These are phyloP conservation scores for Roridomyces roridus DNA, from an alignment of 768 basidiomycete species.

Conservation along the genomic window DNA sequence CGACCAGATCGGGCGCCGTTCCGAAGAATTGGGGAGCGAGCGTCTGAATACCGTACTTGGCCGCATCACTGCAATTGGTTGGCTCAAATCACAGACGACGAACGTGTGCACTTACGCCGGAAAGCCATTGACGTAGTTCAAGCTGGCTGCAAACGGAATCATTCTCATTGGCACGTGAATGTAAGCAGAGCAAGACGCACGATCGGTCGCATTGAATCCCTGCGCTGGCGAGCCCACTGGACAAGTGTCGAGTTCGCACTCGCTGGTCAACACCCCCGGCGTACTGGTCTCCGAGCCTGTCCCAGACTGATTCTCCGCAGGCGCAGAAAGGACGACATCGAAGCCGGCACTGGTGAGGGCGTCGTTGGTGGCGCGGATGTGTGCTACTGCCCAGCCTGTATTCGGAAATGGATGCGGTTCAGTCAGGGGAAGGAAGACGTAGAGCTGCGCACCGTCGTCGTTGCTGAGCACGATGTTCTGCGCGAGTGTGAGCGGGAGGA, in stretches of 20 bases:
- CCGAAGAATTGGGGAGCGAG: slow-evolving; percentile 41
- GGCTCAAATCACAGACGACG: background rate
- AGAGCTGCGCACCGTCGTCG: slow-evolving; percentile 32
- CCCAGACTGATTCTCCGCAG: slow-evolving; percentile 49
- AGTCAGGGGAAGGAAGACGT: background rate
- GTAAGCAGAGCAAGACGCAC: too few species aligned
- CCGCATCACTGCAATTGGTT: slow-evolving; percentile 40
- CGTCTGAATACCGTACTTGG: slow-evolving; percentile 43
- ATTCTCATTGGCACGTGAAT: too few species aligned
- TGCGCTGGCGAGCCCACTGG: slow-evolving; percentile 44
- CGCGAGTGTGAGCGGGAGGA: background rate
- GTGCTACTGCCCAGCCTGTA: slow-evolving; percentile 46
- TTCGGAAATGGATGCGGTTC: background rate
- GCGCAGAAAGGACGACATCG: slow-evolving; percentile 50
- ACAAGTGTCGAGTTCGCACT: slow-evolving; percentile 52
- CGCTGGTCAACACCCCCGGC: slow-evolving; percentile 34
- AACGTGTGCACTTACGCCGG: slow-evolving; percentile 29
- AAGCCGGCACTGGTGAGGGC: slow-evolving; percentile 28
- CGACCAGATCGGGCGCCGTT: slow-evolving; percentile 41
- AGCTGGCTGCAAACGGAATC: slow-evolving; percentile 23
- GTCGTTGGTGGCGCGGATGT: slow-evolving; percentile 46
- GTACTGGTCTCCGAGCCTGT: slow-evolving; percentile 42
- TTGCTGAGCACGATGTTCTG: slow-evolving; percentile 31
- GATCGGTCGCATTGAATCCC: slow-evolving; percentile 45
- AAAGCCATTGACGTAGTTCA: slow-evolving; percentile 53